Conservation (phyloP, 1,284 basidiomycete genomes). For the Phlebopus sp. region DNA sequence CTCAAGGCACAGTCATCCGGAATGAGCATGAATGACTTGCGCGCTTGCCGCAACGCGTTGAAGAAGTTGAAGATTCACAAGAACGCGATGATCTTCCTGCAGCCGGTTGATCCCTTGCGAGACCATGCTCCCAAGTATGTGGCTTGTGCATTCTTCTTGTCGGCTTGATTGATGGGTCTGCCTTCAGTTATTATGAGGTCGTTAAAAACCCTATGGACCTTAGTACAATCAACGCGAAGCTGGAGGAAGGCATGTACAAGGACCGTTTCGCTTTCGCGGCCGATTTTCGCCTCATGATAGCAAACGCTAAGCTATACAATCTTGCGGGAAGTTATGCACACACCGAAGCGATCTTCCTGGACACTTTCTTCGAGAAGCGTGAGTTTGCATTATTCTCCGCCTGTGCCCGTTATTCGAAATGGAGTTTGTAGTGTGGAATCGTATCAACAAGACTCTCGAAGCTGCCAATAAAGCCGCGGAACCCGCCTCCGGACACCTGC, state of each 20-base stretch:
- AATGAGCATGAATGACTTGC: conserved; percentile 79
- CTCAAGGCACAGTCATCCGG: conserved; percentile 78
- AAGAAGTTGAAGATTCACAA: conserved; percentile 80
- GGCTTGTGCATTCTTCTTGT: conserved; percentile 23
- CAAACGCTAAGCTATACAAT: conserved; percentile 91
- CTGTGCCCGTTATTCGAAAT: conserved; percentile 7
- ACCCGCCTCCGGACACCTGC: conserved; percentile 25
- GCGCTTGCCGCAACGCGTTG: conserved; percentile 77
- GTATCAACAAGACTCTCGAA: conserved; percentile 75
- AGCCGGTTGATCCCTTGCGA: conserved; percentile 88
- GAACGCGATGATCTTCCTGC: conserved; percentile 71
- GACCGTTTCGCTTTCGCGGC: conserved; percentile 81
- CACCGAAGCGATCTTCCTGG: conserved; percentile 74
- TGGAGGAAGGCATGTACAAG: conserved; percentile 85
- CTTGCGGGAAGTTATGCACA: conserved; percentile 69
- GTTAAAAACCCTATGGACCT: conserved; percentile 97
- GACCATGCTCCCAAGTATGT: conserved; percentile 80
- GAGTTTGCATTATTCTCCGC: conserved; percentile 35
- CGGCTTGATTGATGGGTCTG: not conserved
- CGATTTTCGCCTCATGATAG: conserved; percentile 88
- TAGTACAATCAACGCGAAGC: conserved; percentile 83
- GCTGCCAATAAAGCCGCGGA: conserved; percentile 39
- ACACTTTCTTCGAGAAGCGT: conserved; percentile 85
- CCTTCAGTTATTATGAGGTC: conserved; percentile 78
- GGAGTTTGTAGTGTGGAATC: conserved; percentile 58